Evolutionary conservation across 352 stramenopile genomes (phyloP).

Genomic region (Aphanomyces euteiches): DNA sequence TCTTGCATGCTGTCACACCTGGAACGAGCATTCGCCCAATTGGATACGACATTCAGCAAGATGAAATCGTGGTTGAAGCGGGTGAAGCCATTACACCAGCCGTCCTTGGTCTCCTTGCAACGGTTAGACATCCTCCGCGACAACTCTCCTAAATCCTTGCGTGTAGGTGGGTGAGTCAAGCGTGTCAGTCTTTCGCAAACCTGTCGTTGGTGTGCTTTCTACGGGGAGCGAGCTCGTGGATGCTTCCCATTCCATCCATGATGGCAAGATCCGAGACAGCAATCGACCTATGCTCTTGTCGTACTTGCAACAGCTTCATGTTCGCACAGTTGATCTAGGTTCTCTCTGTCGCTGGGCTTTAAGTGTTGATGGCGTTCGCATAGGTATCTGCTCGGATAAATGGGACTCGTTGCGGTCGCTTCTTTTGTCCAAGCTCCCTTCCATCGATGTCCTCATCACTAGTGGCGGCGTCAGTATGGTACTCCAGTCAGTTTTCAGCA

Average conservation of each 20-base stretch:
- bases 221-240: slow-evolving; percentile 93
- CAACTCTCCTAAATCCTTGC: slow-evolving; percentile 15
- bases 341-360: not conserved
- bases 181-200: slow-evolving; percentile 64
- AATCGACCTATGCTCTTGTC: slow-evolving; percentile 92
- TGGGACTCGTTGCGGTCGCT: slow-evolving; percentile 51
- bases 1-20: slow-evolving; percentile 51
- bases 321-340: slow-evolving; percentile 51
- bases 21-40: slow-evolving; percentile 81
- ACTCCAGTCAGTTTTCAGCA: slow-evolving; percentile 6
- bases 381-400: slow-evolving; percentile 68
- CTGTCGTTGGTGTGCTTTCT: slow-evolving; percentile 90
- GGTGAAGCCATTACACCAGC: slow-evolving; percentile 75
- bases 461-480: slow-evolving; percentile 94
- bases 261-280: slow-evolving; percentile 90
- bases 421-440: slow-evolving; percentile 43
- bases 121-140: slow-evolving; percentile 42
- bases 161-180: slow-evolving; percentile 60
- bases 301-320: slow-evolving; percentile 47
- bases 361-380: not conserved
- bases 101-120: slow-evolving; percentile 90
- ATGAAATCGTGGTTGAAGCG: slow-evolving; percentile 69
- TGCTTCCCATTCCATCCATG: slow-evolving; percentile 41
- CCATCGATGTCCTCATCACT: slow-evolving; percentile 91
- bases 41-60: slow-evolving; percentile 87